phyloP scores from a whole-genome alignment of 2,329 filamentous ascomycete genomes.

The Macrophomina pseudophaseolina region DNA sequence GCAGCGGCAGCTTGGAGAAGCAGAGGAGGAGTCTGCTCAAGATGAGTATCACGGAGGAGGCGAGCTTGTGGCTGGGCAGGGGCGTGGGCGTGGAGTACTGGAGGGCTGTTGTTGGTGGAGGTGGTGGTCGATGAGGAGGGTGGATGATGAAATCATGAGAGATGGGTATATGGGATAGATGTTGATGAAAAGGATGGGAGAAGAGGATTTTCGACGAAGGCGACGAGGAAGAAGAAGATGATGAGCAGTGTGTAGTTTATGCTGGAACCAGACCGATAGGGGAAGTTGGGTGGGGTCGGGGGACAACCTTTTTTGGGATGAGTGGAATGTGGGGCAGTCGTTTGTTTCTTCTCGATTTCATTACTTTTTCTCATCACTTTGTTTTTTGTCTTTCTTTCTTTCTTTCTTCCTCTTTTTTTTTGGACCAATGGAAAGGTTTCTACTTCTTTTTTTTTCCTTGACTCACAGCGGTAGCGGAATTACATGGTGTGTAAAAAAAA shows the following conservation, averaged over 20 bases:
- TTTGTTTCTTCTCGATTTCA: slow-evolving; percentile 27
- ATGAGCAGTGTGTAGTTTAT: too few relatives aligned
- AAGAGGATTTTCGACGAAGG: too few relatives aligned
- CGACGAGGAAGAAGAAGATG: too few relatives aligned
- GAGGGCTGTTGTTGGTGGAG: slow-evolving; percentile 62
- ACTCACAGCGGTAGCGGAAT: too few relatives aligned
- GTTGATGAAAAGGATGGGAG: too few relatives aligned
- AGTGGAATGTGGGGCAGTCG: background rate
- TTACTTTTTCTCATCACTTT: background rate
- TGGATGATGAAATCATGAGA: background rate
- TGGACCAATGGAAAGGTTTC: background rate
- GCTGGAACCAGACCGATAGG: too few relatives aligned
- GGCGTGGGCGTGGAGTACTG: slow-evolving; percentile 74
- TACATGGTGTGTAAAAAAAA: too few relatives aligned
- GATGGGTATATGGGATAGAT: too few relatives aligned
- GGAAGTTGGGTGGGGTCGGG: too few relatives aligned
- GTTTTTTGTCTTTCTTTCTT: background rate
- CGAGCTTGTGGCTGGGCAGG: slow-evolving; percentile 68
- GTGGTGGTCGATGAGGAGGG: background rate
- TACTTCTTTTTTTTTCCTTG: too few relatives aligned
- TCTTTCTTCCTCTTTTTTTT: background rate
- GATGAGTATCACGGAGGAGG: slow-evolving; percentile 22
- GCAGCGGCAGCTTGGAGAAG: background rate
- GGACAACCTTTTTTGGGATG: too few relatives aligned
- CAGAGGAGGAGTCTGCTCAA: slow-evolving; percentile 1